These are phyloP conservation scores for Protomyces arabidopsidicola DNA, from an alignment of 1,139 yeast species.

Conservation along the genomic window DNA sequence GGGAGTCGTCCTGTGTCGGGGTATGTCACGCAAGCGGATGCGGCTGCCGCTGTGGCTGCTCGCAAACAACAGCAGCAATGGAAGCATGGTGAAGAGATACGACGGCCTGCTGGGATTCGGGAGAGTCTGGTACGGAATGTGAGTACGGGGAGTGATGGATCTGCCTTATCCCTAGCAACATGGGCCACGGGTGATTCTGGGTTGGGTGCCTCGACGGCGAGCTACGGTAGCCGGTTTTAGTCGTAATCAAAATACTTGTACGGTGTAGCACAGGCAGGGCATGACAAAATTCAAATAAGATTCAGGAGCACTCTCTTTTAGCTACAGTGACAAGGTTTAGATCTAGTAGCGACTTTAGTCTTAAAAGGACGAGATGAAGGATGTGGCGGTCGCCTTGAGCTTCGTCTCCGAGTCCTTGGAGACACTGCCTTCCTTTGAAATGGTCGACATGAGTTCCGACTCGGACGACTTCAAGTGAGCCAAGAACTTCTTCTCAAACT, in stretches of 20 bases:
- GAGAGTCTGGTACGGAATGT: background rate
- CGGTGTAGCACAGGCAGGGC: too few species aligned
- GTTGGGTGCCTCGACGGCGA: background rate
- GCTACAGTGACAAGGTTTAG: background rate
- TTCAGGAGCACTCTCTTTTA: background rate
- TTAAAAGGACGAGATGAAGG: constrained; percentile 51
- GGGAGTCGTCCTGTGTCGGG: background rate
- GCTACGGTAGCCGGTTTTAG: background rate
- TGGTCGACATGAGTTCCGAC: constrained; percentile 73
- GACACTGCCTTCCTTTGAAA: constrained; percentile 85
- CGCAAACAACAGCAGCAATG: background rate
- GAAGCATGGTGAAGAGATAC: background rate
- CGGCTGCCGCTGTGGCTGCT: background rate
- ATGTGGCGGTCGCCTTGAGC: constrained; percentile 85
- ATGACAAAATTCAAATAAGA: background rate
- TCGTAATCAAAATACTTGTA: background rate
- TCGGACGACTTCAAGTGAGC: constrained; percentile 88
- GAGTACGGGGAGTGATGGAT: background rate
- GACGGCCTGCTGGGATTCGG: background rate
- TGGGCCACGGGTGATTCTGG: background rate
- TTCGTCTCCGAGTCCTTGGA: constrained; percentile 79
- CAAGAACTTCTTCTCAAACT: constrained; percentile 89
- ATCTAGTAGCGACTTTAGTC: too few species aligned
- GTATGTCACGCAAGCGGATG: background rate
- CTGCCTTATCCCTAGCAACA: background rate